Percentiles rank a stretch among this genome's conserved stretches.
Evolutionary conservation across 169 alveolate species (phyloP).

Genomic region (Cystoisospora suis): DNA sequence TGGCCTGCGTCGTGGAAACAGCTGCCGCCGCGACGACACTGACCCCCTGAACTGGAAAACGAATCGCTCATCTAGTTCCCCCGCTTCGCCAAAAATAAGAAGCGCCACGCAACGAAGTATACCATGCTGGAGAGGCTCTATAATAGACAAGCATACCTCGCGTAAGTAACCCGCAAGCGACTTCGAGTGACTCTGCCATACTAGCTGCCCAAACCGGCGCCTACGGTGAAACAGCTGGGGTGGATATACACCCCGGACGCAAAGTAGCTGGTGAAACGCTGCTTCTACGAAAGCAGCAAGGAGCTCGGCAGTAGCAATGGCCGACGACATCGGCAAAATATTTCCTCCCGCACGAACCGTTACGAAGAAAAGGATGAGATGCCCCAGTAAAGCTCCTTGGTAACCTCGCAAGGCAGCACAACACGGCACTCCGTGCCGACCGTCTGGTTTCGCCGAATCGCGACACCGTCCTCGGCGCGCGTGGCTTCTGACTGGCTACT

Average conservation of each 20-base stretch:
- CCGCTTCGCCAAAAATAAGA: not conserved
- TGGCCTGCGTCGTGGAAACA: not conserved
- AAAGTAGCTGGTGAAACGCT: not conserved
- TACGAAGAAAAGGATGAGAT: not conserved
- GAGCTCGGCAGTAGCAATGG: not conserved
- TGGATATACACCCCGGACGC: conserved; percentile 37
- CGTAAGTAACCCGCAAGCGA: not conserved
- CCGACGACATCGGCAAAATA: too few species aligned
- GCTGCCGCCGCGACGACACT: not conserved
- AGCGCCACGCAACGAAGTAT: not conserved
- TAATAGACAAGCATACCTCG: not conserved
- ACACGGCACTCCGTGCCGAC: too few species aligned
- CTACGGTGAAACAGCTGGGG: not conserved
- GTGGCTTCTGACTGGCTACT: too few species aligned
- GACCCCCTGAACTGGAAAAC: not conserved
- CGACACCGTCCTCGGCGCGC: too few species aligned
- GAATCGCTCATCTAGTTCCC: not conserved
- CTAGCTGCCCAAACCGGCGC: conserved; percentile 36
- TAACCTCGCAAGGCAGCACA: not conserved
- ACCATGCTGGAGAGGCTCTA: not conserved
- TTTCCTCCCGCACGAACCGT: too few species aligned
- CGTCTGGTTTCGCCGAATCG: too few species aligned
- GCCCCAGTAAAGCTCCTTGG: not conserved
- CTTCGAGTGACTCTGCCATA: conserved; percentile 5
- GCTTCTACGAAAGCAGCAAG: conserved; percentile 13